Evolutionary conservation across 2,329 filamentous ascomycete genomes (phyloP), one percentile per base, ranked within the genome.

Genomic region (Fusarium sterilihyphosum): DNA sequence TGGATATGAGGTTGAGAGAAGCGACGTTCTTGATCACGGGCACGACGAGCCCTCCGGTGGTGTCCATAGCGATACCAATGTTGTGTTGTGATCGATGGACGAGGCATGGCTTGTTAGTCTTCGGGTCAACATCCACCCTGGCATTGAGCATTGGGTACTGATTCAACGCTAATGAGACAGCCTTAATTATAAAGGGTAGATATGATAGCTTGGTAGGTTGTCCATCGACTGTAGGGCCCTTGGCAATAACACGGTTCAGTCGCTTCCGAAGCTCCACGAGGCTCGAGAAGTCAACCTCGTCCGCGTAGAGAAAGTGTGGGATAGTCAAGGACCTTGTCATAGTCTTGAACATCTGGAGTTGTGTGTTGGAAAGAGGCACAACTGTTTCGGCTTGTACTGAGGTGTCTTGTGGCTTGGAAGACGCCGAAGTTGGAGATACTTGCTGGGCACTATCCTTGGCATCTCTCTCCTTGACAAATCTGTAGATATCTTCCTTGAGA

Each of bases 31-130:
- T 94, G 81, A 99, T 90, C 52, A 98, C 96, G 3, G 96, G 96
- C 8, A 99, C 96, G 14, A 99, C 85, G 2, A 99, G 90, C 6
- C 96, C 96, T 12, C 88, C 87, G 0, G 96, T 94, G 2, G 96
- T 97, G 83, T 99, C 96, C 89, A 99, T 96, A 65, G 96, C 96
- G 40, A 99, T 88, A 70, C 96, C 96, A 71, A 99, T 96, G 83
- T 99, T 97, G 87, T 99, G 96, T 79, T 93, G 92, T 61, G 90
- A 90, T 65, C 95, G 93, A 85, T 94, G 90, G 64, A 95, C 86
- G 8, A 99, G 87, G 40, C 89, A 88, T 0, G 96, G 95, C 79
- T 94, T 96, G 61, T 85, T 85, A 13, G 87, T 85, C 67, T 83
- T 81, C 24, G 83, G 70, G 66, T 88, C 85, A 47, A 85, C 70